Evolutionary conservation across 228 moss, liverwort and hornwort species (phyloP).

Genomic region (Sphagnum magellanicum): DNA sequence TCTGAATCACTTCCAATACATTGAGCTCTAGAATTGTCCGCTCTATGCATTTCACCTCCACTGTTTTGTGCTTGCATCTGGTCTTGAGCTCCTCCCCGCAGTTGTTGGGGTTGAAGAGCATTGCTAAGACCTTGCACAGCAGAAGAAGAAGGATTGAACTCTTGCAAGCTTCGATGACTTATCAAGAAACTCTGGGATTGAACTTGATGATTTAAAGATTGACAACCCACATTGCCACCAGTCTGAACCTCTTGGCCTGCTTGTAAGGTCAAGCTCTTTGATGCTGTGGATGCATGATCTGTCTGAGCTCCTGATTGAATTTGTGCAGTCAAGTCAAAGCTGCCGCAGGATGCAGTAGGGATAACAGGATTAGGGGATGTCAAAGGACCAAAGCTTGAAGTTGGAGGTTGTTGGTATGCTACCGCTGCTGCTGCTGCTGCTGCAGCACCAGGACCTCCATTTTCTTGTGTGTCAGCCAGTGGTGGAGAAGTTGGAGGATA

Average conservation of each 20-base stretch:
- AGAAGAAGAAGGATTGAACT: background rate
- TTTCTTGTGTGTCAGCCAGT: slow-evolving; percentile 22
- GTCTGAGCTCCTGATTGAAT: slow-evolving; percentile 17
- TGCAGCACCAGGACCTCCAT: slow-evolving; percentile 8
- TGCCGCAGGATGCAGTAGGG: slow-evolving; percentile 20
- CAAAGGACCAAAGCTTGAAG: background rate
- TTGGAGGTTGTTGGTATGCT: slow-evolving; percentile 9
- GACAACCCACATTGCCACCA: slow-evolving; percentile 9
- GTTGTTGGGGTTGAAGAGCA: background rate
- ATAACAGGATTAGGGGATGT: too few relatives aligned
- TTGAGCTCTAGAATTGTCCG: background rate
- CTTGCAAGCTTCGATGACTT: background rate
- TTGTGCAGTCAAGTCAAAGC: slow-evolving; percentile 41
- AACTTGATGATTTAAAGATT: background rate
- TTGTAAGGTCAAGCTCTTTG: background rate
- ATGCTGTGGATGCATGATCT: background rate
- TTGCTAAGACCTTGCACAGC: background rate
- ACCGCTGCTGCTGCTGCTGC: slow-evolving; percentile 20
- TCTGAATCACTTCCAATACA: background rate
- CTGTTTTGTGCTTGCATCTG: too few relatives aligned
- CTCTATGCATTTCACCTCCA: background rate
- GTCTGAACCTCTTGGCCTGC: background rate
- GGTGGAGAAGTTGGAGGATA: background rate
- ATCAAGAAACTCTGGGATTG: slow-evolving; percentile 7
- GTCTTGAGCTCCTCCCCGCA: background rate